These are phyloP conservation scores for Dendrothele bispora DNA, from an alignment of 768 basidiomycete species.

Conservation along the genomic window DNA sequence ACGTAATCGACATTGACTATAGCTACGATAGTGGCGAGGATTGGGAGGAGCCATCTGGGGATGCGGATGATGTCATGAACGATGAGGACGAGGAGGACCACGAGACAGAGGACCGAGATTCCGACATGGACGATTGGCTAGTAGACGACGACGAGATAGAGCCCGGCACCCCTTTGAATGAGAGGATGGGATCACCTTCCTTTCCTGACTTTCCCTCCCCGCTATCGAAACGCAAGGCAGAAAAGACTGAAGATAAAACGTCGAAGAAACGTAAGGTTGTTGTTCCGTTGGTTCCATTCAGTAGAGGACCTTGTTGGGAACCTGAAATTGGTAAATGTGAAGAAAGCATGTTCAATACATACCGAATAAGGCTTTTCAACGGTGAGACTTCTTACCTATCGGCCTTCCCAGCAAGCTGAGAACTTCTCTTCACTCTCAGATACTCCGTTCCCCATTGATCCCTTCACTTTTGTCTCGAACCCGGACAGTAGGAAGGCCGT, in stretches of 20 bases:
- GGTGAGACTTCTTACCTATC: slow-evolving; percentile 48
- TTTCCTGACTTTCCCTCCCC: slow-evolving; percentile 33
- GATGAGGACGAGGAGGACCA: slow-evolving; percentile 68
- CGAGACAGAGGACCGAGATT: slow-evolving; percentile 62
- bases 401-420: neutral
- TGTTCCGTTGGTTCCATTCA: slow-evolving; percentile 75
- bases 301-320: slow-evolving; percentile 86
- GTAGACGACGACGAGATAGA: slow-evolving; percentile 71
- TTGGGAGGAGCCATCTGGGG: slow-evolving; percentile 89
- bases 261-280: slow-evolving; percentile 78
- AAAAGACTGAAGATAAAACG: slow-evolving; percentile 45
- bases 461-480: slow-evolving; percentile 70
- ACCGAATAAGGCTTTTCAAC: slow-evolving; percentile 82
- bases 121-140: slow-evolving; percentile 78
- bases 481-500: slow-evolving; percentile 36
- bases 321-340: slow-evolving; percentile 60
- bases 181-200: slow-evolving; percentile 34
- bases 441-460: slow-evolving; percentile 70
- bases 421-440: slow-evolving; percentile 42
- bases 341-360: slow-evolving; percentile 69
- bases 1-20: slow-evolving; percentile 81
- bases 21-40: slow-evolving; percentile 93
- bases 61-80: slow-evolving; percentile 76
- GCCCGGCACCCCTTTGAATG: slow-evolving; percentile 39
- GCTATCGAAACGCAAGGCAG: slow-evolving; percentile 66